Evolutionary conservation across 2,329 filamentous ascomycete species (phyloP), one percentile per base, ranked within the genome.

Genomic region (Alternaria arborescens): DNA sequence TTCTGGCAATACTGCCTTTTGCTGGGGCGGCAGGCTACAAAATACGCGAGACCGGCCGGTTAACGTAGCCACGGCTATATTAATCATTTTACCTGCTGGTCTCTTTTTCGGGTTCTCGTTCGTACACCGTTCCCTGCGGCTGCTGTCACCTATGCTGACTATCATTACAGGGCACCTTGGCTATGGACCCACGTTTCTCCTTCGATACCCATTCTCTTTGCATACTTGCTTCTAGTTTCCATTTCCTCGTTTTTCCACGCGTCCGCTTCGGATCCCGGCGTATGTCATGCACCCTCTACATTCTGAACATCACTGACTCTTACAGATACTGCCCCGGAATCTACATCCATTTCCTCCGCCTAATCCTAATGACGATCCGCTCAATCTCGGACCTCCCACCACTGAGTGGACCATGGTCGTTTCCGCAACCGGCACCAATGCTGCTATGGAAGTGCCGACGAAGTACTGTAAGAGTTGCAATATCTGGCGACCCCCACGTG

Each of bases 391-490:
- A 1, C 94, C 94, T 18, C 88, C 93, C 1, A 95, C 91, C 7
- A 98, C 92, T 52, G 93, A 97, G 77, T 99, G 95, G 95, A 91
- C 92, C 8, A 88, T 97, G 82, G 91, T 98, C 69, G 91, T 94
- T 72, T 92, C 93, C 10, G 87, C 90, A 38, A 90, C 89, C 61
- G 88, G 87, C 10, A 82, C 82, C 28, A 91, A 91, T 32, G 91
- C 93, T 8, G 94, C 94, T 6, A 97, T 99, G 92, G 95, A 99
- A 77, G 94, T 99, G 2, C 95, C 95, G 0, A 94, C 94, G 62
- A 98, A 99, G 81, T 97, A 97, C 81, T 99, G 95, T 86, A 94
- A 94, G 76, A 97, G 94, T 18, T 99, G 95, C 83, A 93, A 93
- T 73, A 94, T 99, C 69, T 99, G 95, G 95, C 91, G 95, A 2